These are phyloP conservation scores for Colletotrichum godetiae DNA, from an alignment of 2,329 filamentous ascomycete species.

Conservation along the genomic window DNA sequence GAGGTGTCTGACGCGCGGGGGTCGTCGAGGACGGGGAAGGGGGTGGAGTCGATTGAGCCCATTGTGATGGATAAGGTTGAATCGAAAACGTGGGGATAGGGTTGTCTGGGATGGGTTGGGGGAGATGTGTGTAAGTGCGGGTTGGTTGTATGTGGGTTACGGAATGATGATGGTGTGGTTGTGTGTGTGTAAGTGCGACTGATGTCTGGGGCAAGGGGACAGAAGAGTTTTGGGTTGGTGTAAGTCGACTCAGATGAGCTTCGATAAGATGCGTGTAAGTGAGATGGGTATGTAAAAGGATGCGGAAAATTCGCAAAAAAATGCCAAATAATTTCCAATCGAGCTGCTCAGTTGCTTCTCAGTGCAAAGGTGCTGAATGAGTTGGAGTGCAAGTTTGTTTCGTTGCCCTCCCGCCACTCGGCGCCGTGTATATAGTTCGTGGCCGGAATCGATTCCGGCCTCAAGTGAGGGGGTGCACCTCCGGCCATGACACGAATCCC, in stretches of 20 bases:
- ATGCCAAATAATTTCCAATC: not conserved
- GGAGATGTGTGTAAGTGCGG: conserved; percentile 21
- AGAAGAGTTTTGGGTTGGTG: not conserved
- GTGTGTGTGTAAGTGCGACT: conserved; percentile 16
- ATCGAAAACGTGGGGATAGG: conserved; percentile 5
- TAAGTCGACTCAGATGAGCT: conserved; percentile 20
- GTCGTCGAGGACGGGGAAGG: conserved; percentile 73
- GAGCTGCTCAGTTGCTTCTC: conserved; percentile 7
- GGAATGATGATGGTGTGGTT: conserved; percentile 11
- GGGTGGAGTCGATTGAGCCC: conserved; percentile 51
- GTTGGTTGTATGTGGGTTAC: conserved; percentile 22
- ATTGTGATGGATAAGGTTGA: conserved; percentile 43
- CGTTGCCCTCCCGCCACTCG: conserved; percentile 31
- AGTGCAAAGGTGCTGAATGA: conserved; percentile 24
- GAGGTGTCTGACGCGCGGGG: conserved; percentile 70
- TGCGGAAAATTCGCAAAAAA: conserved; percentile 25
- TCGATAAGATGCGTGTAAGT: conserved; percentile 4
- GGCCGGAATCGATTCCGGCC: conserved; percentile 63
- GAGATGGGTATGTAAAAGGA: conserved; percentile 19
- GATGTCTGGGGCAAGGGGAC: conserved; percentile 4
- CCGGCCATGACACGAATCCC: conserved; percentile 32
- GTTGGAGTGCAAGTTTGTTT: conserved; percentile 30
- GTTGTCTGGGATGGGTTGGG: not conserved
- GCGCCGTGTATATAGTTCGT: conserved; percentile 58
- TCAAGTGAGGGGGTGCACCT: conserved; percentile 42